A percentile compares a stretch with the other conserved stretches of the same genome.
phyloP scores from a whole-genome alignment of 345 rosid genomes.

The Raphanus raphanistrum region DNA sequence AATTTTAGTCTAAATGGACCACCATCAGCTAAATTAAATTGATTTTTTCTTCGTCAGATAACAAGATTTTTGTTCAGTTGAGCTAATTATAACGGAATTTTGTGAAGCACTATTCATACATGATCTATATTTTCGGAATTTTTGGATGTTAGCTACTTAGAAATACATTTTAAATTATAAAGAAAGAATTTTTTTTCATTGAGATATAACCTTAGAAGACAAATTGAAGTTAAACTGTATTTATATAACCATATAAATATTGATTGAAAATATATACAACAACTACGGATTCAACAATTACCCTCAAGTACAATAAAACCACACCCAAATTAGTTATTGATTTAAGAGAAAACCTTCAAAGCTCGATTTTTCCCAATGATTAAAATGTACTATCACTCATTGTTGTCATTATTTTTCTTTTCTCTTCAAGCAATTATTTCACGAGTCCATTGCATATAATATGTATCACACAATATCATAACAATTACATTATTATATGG shows the following conservation, averaged over 20 bases:
- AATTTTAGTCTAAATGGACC: constrained; percentile 33
- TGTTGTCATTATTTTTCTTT: constrained; percentile 31
- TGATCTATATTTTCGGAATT: neutral
- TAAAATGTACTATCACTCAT: constrained; percentile 37
- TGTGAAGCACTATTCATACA: neutral
- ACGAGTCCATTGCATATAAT: constrained; percentile 24
- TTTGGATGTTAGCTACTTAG: neutral
- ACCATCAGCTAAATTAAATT: constrained; percentile 15
- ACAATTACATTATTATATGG: neutral
- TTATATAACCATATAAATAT: neutral
- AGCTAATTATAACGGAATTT: neutral
- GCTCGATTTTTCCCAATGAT: constrained; percentile 13
- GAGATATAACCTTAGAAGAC: neutral
- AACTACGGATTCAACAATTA: neutral
- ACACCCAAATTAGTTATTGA: neutral
- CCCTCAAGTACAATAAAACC: neutral
- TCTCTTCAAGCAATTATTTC: constrained; percentile 3
- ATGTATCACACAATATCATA: constrained; percentile 4
- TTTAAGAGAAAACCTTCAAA: constrained; percentile 4
- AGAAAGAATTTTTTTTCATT: no score
- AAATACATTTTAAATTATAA: neutral
- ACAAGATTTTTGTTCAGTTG: neutral
- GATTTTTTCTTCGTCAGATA: neutral
- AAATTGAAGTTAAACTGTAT: neutral
- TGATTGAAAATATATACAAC: neutral